Evolutionary conservation across 1,139 yeast species (phyloP).

Genomic region (Citeromyces hawaiiensis): DNA sequence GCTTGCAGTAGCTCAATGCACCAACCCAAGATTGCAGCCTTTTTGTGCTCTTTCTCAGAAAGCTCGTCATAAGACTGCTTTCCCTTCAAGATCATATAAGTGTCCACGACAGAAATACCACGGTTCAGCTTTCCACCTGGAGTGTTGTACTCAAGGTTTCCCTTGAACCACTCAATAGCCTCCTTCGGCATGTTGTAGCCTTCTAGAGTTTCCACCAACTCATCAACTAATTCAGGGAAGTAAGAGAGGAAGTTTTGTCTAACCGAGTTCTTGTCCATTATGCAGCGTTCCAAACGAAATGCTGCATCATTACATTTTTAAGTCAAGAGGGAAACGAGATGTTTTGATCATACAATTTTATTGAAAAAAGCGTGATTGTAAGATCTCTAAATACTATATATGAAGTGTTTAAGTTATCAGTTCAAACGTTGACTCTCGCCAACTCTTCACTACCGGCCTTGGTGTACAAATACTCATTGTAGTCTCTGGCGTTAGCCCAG

Average conservation of each 20-base stretch:
- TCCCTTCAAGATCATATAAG: slow-evolving; percentile 68
- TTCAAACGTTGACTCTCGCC: slow-evolving; percentile 61
- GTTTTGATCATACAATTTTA: background rate
- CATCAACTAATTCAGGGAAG: slow-evolving; percentile 71
- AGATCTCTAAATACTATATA: background rate
- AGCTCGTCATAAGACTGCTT: slow-evolving; percentile 48
- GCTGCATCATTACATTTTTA: background rate
- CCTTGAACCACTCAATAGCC: slow-evolving; percentile 78
- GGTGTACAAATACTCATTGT: slow-evolving; percentile 91
- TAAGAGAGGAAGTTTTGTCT: slow-evolving; percentile 57
- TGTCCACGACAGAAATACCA: slow-evolving; percentile 90
- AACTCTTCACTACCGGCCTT: slow-evolving; percentile 95
- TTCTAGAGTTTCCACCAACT: slow-evolving; percentile 48
- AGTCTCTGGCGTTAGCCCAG: slow-evolving; percentile 82
- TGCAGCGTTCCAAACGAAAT: background rate
- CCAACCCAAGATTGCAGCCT: slow-evolving; percentile 92
- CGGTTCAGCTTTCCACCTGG: slow-evolving; percentile 97
- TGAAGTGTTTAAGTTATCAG: background rate
- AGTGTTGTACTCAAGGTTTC: slow-evolving; percentile 69
- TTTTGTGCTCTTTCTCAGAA: slow-evolving; percentile 55
- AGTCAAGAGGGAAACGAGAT: background rate
- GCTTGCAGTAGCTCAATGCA: slow-evolving; percentile 91
- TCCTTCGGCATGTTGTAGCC: slow-evolving; percentile 76
- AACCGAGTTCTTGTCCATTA: slow-evolving; percentile 23
- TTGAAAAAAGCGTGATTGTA: background rate